Evolutionary conservation across 2,329 filamentous ascomycete species (phyloP).

Genomic region (Podosphaera xanthii): DNA sequence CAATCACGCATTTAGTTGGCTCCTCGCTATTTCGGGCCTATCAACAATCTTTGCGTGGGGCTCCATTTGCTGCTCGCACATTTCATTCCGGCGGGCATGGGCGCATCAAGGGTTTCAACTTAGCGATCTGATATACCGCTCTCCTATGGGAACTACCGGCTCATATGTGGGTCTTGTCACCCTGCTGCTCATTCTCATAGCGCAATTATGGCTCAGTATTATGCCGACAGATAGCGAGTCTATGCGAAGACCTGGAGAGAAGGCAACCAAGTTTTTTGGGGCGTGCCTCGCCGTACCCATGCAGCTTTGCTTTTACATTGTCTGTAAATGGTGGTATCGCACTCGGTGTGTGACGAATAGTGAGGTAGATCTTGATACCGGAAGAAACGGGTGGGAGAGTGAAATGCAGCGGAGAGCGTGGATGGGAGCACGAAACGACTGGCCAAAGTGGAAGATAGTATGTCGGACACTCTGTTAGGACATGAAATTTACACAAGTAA

Average conservation of each 20-base stretch:
- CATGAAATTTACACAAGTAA: neutral
- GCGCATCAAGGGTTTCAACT: constrained; percentile 32
- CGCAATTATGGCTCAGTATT: constrained; percentile 56
- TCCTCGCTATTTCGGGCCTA: constrained; percentile 50
- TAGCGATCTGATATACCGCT: constrained; percentile 40
- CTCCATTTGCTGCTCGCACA: constrained; percentile 69
- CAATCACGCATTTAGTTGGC: constrained; percentile 51
- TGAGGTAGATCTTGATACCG: constrained; percentile 74
- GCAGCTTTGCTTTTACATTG: constrained; percentile 41
- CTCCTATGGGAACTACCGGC: constrained; percentile 34
- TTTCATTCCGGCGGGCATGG: constrained; percentile 73
- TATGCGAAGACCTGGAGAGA: constrained; percentile 19
- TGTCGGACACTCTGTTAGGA: constrained; percentile 49
- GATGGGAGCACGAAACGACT: constrained; percentile 42
- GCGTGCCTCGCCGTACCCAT: constrained; percentile 48
- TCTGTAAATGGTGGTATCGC: constrained; percentile 55
- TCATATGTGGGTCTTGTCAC: constrained; percentile 37
- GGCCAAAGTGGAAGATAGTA: constrained; percentile 54
- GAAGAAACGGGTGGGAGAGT: constrained; percentile 64
- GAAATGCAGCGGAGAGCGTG: constrained; percentile 58
- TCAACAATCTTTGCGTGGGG: constrained; percentile 59
- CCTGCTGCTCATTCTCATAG: constrained; percentile 21
- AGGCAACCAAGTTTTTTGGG: constrained; percentile 48
- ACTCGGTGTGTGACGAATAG: constrained; percentile 42
- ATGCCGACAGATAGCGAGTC: constrained; percentile 38